Evolutionary conservation across 2,329 filamentous ascomycete species (phyloP).

Genomic region (Neospermospora avenae): DNA sequence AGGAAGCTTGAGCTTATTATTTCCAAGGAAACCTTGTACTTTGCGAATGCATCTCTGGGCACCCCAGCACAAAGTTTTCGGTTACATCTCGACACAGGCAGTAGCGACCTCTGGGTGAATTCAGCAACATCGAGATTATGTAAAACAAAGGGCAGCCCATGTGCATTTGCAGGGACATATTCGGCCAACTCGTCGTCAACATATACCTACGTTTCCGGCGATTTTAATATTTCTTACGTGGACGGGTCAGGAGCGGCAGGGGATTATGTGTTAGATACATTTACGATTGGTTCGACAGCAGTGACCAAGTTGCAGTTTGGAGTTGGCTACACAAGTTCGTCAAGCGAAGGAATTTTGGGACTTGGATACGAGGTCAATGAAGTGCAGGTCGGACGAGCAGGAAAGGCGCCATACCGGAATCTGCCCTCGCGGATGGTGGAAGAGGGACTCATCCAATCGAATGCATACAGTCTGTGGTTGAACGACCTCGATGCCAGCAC

Average conservation of each 20-base stretch:
- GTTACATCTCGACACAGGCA: constrained; percentile 65
- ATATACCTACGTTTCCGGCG: constrained; percentile 67
- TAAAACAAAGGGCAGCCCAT: constrained; percentile 45
- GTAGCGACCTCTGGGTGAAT: constrained; percentile 71
- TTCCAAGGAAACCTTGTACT: constrained; percentile 59
- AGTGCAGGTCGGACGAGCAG: constrained; percentile 61
- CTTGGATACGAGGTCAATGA: constrained; percentile 82
- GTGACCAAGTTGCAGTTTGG: constrained; percentile 66
- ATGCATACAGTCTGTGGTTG: constrained; percentile 72
- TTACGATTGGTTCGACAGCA: constrained; percentile 54
- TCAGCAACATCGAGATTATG: constrained; percentile 60
- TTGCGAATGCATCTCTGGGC: constrained; percentile 59
- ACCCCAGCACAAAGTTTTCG: constrained; percentile 56
- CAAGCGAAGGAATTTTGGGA: constrained; percentile 72
- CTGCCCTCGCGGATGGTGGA: constrained; percentile 63
- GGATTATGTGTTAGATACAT: constrained; percentile 75
- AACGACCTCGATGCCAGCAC: constrained; percentile 65
- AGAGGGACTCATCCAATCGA: constrained; percentile 58
- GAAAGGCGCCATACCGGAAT: constrained; percentile 59
- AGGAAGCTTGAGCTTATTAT: constrained; percentile 22
- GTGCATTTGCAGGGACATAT: constrained; percentile 64
- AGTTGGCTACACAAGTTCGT: constrained; percentile 62
- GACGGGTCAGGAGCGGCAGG: constrained; percentile 75
- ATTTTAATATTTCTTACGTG: constrained; percentile 86
- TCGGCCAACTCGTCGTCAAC: constrained; percentile 69